phyloP scores from a whole-genome alignment of 495 filamentous ascomycete species.

The Aspergillus sparsus region DNA sequence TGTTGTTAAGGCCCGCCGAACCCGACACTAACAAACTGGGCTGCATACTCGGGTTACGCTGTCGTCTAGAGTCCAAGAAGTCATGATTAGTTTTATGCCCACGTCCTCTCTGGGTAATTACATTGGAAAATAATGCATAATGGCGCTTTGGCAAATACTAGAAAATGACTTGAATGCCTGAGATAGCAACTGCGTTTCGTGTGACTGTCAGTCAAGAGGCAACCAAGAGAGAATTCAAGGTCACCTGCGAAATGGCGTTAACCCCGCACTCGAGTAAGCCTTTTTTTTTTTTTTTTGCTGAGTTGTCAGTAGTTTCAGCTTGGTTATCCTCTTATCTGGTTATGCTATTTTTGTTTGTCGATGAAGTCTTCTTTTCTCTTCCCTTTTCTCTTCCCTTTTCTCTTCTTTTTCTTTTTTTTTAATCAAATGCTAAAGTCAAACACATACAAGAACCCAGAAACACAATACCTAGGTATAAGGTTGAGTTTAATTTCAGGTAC shows the following conservation, averaged over 20 bases:
- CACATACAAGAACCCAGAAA: too few relatives aligned
- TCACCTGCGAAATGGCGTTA: background rate
- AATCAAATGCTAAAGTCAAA: background rate
- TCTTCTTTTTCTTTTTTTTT: background rate
- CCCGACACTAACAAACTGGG: slow-evolving; percentile 6
- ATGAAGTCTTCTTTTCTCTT: background rate
- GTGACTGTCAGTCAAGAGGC: background rate
- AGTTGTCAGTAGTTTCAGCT: background rate
- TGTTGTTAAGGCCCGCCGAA: background rate
- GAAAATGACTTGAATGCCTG: background rate
- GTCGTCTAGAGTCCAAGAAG: background rate
- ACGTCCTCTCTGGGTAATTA: background rate
- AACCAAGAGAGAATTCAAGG: background rate
- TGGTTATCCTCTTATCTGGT: background rate
- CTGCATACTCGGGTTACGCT: slow-evolving; percentile 4
- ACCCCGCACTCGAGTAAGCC: background rate
- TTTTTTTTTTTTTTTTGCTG: background rate
- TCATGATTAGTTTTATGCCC: background rate
- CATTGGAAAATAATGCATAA: background rate
- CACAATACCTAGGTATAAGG: too few relatives aligned
- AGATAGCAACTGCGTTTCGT: background rate
- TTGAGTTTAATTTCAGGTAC: too few relatives aligned
- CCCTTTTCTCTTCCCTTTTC: background rate
- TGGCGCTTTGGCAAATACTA: background rate
- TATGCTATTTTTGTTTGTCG: background rate